Percentiles rank a stretch among this genome's conserved stretches.
phyloP scores from a whole-genome alignment of 169 alveolate species.

The Babesia ovis region DNA sequence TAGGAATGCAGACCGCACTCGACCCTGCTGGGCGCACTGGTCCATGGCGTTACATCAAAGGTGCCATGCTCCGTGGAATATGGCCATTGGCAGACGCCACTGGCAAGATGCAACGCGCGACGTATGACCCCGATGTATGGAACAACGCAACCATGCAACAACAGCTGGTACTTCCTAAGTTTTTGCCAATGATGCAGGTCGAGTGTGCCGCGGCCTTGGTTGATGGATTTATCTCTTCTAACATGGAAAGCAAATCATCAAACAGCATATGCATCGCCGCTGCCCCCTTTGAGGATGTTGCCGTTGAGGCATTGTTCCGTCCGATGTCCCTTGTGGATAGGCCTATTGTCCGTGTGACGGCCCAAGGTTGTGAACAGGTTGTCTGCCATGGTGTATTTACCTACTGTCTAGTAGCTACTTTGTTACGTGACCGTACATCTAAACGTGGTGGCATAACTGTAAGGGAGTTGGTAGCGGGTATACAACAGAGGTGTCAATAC shows the following conservation, averaged over 20 bases:
- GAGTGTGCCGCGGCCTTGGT: constrained; percentile 78
- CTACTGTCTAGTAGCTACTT: constrained; percentile 77
- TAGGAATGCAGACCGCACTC: constrained; percentile 87
- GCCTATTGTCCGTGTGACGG: constrained; percentile 12
- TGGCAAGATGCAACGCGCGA: constrained; percentile 82
- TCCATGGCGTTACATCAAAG: constrained; percentile 84
- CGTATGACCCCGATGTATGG: constrained; percentile 78
- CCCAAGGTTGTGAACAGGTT: constrained; percentile 67
- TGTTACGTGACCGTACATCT: constrained; percentile 71
- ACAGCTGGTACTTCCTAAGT: constrained; percentile 83
- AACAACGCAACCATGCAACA: constrained; percentile 79
- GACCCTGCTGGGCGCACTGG: constrained; percentile 83
- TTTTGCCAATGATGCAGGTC: constrained; percentile 81
- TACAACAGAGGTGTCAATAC: constrained; percentile 70
- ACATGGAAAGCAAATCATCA: constrained; percentile 64
- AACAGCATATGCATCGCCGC: constrained; percentile 76
- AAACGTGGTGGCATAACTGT: constrained; percentile 72
- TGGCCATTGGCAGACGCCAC: constrained; percentile 90
- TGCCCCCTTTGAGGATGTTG: constrained; percentile 81
- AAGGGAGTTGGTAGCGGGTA: constrained; percentile 71
- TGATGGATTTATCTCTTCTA: constrained; percentile 75
- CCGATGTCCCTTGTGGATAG: constrained; percentile 54
- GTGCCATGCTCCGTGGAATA: constrained; percentile 85
- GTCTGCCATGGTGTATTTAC: constrained; percentile 85
- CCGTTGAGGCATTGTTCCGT: constrained; percentile 82